Evolutionary conservation across 2,329 filamentous ascomycete species (phyloP).

Genomic region (Fonsecaea erecta): DNA sequence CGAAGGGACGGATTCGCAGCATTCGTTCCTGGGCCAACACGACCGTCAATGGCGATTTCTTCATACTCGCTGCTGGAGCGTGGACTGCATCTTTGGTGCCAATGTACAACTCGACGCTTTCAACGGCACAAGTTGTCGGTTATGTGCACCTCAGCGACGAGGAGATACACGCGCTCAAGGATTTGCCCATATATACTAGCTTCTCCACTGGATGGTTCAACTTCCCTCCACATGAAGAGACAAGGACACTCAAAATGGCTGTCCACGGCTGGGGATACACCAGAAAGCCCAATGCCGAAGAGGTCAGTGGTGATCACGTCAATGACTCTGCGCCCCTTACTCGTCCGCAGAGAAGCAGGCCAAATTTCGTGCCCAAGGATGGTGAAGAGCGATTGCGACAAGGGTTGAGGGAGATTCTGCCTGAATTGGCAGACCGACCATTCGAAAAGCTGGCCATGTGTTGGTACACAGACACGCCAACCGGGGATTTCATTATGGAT

Average conservation of each 20-base stretch:
- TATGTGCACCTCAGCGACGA: conserved; percentile 78
- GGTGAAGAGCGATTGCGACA: conserved; percentile 48
- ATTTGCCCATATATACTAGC: conserved; percentile 37
- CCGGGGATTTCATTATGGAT: conserved; percentile 72
- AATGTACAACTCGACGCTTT: conserved; percentile 72
- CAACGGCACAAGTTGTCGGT: conserved; percentile 79
- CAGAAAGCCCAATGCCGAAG: background rate
- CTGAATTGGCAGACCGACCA: conserved; percentile 58
- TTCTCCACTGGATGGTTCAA: conserved; percentile 40
- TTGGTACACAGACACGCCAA: conserved; percentile 76
- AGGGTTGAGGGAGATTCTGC: conserved; percentile 63
- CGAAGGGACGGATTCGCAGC: too few species aligned
- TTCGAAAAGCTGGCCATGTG: conserved; percentile 68
- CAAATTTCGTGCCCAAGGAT: conserved; percentile 10
- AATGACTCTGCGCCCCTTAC: background rate
- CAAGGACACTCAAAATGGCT: conserved; percentile 64
- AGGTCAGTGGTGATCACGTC: background rate
- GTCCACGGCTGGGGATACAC: conserved; percentile 70
- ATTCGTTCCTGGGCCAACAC: too few species aligned
- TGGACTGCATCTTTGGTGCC: conserved; percentile 61
- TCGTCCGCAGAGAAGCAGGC: background rate
- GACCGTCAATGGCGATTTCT: too few species aligned
- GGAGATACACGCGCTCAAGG: conserved; percentile 40
- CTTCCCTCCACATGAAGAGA: conserved; percentile 42
- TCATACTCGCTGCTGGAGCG: too few species aligned